Conservation (phyloP, 345 rosid species). For the Pistacia atlantica region DNA sequence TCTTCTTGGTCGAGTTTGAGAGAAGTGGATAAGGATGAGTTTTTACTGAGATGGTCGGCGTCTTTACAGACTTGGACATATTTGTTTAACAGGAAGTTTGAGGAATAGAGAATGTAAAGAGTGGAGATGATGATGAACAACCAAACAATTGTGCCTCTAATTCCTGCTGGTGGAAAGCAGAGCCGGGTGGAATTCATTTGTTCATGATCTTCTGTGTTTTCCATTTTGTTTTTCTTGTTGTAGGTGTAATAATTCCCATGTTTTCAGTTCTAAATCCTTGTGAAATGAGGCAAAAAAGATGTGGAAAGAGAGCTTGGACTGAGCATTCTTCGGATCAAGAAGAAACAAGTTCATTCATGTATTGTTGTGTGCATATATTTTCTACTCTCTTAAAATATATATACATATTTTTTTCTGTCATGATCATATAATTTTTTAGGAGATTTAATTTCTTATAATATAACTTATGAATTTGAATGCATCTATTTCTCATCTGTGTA, state of each 20-base stretch:
- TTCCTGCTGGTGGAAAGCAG: constrained; percentile 28
- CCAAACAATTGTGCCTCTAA: constrained; percentile 45
- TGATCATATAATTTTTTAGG: no score
- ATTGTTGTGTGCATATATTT: not conserved
- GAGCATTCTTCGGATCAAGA: constrained; percentile 51
- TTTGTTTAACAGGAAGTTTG: constrained; percentile 39
- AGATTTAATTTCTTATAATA: no score
- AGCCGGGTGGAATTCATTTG: constrained; percentile 26
- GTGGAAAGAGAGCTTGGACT: constrained; percentile 28
- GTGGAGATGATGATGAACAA: constrained; percentile 44
- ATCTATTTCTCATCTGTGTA: no score
- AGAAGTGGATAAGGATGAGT: not conserved
- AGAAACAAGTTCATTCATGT: not conserved
- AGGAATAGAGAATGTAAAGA: constrained; percentile 55
- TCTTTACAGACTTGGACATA: constrained; percentile 33
- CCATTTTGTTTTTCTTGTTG: constrained; percentile 23
- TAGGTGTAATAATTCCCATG: not conserved
- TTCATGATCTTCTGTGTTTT: constrained; percentile 17
- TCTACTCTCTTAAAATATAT: not conserved
- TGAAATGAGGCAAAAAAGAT: constrained; percentile 13
- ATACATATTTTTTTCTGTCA: no score
- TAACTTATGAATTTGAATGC: no score
- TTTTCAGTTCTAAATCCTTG: constrained; percentile 20
- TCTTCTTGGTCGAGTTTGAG: not conserved
- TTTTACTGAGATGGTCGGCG: constrained; percentile 22